These are phyloP conservation scores for Metarhizium anisopliae DNA, from an alignment of 2,329 filamentous ascomycete genomes.

Conservation along the genomic window DNA sequence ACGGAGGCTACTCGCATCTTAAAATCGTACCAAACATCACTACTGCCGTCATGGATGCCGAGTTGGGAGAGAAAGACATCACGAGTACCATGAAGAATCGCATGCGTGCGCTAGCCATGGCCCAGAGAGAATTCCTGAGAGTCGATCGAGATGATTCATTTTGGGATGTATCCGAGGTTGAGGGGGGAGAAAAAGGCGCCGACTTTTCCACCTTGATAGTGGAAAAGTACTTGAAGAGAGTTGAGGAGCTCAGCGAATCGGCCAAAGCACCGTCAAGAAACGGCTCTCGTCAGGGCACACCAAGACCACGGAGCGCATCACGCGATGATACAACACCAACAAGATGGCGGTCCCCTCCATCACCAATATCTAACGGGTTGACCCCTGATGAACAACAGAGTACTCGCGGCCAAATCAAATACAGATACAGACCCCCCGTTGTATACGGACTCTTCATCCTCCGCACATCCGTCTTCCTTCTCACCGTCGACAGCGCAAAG, in stretches of 20 bases:
- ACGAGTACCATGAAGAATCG: conserved; percentile 24
- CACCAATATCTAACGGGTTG: background rate
- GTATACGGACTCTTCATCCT: conserved; percentile 35
- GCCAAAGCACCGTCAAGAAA: background rate
- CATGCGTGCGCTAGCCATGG: conserved; percentile 24
- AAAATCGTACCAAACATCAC: conserved; percentile 29
- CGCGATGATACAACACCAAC: background rate
- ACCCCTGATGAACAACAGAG: background rate
- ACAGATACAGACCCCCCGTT: conserved; percentile 26
- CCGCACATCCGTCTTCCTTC: conserved; percentile 27
- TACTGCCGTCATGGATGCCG: conserved; percentile 25
- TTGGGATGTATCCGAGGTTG: conserved; percentile 17
- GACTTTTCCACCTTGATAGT: conserved; percentile 1
- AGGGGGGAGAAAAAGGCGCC: conserved; percentile 3
- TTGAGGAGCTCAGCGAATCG: background rate
- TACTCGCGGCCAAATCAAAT: conserved; percentile 4
- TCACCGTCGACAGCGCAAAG: conserved; percentile 30
- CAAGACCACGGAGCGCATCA: background rate
- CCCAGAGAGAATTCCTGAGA: conserved; percentile 27
- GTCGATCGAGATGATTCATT: conserved; percentile 18
- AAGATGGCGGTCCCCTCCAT: background rate
- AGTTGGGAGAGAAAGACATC: conserved; percentile 19
- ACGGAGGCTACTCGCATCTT: conserved; percentile 26
- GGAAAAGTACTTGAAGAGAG: conserved; percentile 6
- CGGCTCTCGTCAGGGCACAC: background rate